phyloP scores from a whole-genome alignment of 2,329 filamentous ascomycete species.

The Alternaria sp. region DNA sequence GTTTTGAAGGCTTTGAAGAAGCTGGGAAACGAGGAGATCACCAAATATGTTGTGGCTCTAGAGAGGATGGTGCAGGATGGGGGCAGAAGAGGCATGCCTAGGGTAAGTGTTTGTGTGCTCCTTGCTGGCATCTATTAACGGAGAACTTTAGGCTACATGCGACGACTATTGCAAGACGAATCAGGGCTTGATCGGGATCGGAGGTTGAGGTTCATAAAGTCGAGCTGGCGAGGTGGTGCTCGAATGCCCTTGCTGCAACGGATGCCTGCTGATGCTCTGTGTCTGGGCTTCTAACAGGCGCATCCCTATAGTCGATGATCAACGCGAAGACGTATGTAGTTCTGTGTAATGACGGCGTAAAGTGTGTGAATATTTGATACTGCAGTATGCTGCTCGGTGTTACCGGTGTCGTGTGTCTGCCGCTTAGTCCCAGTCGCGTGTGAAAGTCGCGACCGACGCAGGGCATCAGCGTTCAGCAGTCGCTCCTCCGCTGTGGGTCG shows the following conservation, averaged over 20 bases:
- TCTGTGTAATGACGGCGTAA: neutral
- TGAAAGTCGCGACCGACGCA: neutral
- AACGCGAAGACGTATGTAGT: neutral
- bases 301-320: neutral
- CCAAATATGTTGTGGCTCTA: conserved; percentile 1
- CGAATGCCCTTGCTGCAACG: neutral
- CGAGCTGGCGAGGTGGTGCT: neutral
- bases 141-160: conserved; percentile 2
- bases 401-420: neutral
- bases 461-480: neutral
- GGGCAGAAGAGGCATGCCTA: conserved; percentile 4
- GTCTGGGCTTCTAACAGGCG: neutral
- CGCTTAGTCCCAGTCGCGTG: neutral
- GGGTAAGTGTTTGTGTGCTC: neutral
- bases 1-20: conserved; percentile 4
- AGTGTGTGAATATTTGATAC: fast-evolving
- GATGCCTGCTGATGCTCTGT: neutral
- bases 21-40: conserved; percentile 12
- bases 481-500: conserved; percentile 18
- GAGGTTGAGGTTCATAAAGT: fast-evolving
- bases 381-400: neutral
- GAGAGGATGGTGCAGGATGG: conserved; percentile 17
- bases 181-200: conserved; percentile 6
- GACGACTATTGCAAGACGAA: conserved; percentile 25
- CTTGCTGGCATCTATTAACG: neutral